Base-by-base conservation (phyloP, 164 flowering plant genomes). In the Taxillus chinensis region DNA sequence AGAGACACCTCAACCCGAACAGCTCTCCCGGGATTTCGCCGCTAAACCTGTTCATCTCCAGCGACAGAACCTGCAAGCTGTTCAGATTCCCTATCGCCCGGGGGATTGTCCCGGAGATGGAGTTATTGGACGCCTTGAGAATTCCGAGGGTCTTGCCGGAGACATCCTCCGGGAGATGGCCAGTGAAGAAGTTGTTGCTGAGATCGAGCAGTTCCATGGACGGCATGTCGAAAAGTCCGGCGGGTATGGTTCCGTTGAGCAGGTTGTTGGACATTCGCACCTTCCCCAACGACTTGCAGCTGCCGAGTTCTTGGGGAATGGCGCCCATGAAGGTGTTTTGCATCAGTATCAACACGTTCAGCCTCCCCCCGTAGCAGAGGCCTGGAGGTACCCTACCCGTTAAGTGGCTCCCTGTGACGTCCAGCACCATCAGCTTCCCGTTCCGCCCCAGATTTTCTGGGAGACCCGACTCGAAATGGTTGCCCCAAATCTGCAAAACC, bases 391-490 rank as follows among this genome's bases (percentile, higher is more conserved):
- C 74, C 16, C 62, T 38, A 0, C 98, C 98, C 0, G 96, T 92
- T 14, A 92, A 71, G 60, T 78, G 96, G 61, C 90, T 93, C 0
- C 51, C 7, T 5, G 88, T 41, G 5, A 90, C 86, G 68, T 93
- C 98, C 5, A 93, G 68, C 1, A 12, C 15, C 65, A 6, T 48
- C 0, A 93, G 66, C 77, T 67, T 77, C 13, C 96, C 89, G 49
- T 68, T 88, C 4, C 76, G 66, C 7, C 98, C 98, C 1, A 93
- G 82, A 63, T 80, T 82, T 45, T 62, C 78, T 5, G 98, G 98
- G 27, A 93, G 73, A 10, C 73, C 71, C n/a, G 75, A 57, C 12
- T 97, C 86, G 78, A 93, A 84, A 73, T 93, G 88, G 75, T 93
- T 93, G 45, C 70, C 84, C 97, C 97, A 93, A 0, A 86, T 41